Percentiles rank a stretch among this genome's conserved stretches.
Evolutionary conservation across 176 grass and related monocot species (phyloP).

Genomic region (Musa troglodytarum): DNA sequence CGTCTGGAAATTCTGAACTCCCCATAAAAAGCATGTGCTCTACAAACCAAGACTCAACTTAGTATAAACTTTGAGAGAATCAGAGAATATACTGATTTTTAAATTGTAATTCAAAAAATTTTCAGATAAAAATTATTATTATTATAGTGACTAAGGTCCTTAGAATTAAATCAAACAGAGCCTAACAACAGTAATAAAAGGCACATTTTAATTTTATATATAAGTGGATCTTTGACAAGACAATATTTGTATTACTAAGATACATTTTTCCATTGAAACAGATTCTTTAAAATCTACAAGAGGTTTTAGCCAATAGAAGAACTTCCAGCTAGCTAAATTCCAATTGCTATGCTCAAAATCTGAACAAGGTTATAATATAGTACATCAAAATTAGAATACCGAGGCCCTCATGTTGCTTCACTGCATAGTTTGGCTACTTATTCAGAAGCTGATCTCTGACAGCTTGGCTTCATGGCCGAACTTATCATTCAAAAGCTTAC

Average conservation of each 20-base stretch:
- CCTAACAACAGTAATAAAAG: neutral
- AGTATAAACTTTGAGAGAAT: neutral
- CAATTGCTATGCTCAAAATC: neutral
- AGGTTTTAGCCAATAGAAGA: neutral
- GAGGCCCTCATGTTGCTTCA: too few species aligned
- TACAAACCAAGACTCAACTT: conserved; percentile 27
- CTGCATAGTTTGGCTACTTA: too few species aligned
- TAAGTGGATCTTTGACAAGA: neutral
- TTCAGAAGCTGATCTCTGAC: too few species aligned
- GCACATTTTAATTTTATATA: neutral
- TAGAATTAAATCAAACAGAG: neutral
- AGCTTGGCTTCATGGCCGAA: too few species aligned
- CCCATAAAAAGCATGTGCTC: conserved; percentile 99
- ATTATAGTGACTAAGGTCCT: neutral
- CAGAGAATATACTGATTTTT: neutral
- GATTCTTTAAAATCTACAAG: neutral
- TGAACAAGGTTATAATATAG: neutral
- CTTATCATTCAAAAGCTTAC: too few species aligned
- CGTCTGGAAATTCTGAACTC: conserved; percentile 92
- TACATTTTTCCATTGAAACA: neutral
- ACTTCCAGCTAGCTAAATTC: neutral
- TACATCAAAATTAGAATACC: neutral
- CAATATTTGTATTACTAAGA: neutral
- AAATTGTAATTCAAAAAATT: neutral
- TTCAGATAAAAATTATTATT: neutral